A percentile compares a stretch with the other conserved stretches of the same genome.
Evolutionary conservation across 2,329 filamentous ascomycete species (phyloP).

Genomic region (Colletotrichum agaves): DNA sequence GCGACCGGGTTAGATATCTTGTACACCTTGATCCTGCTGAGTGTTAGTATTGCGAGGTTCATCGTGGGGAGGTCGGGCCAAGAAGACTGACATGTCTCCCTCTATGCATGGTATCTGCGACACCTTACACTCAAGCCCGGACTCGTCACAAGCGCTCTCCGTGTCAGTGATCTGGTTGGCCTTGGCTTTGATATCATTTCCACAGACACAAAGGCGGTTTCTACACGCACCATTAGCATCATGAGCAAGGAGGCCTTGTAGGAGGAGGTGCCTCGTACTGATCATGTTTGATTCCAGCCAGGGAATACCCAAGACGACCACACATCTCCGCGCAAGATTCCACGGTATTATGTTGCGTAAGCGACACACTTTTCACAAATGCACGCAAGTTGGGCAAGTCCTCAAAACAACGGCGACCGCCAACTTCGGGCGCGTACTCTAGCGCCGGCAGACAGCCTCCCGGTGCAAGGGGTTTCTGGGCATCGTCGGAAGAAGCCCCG

Average conservation of each 20-base stretch:
- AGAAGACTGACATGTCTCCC: not conserved
- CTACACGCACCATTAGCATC: not conserved
- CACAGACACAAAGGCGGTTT: not conserved
- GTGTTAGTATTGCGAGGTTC: not conserved
- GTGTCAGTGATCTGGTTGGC: not conserved
- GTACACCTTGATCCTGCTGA: not conserved
- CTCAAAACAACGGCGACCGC: not conserved
- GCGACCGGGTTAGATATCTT: not conserved
- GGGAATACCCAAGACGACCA: not conserved
- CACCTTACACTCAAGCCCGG: not conserved
- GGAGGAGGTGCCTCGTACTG: not conserved
- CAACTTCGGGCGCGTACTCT: not conserved
- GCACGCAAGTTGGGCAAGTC: not conserved
- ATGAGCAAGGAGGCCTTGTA: not conserved
- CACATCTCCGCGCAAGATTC: not conserved
- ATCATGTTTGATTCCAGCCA: not conserved
- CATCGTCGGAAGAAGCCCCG: not conserved
- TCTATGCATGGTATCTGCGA: not conserved
- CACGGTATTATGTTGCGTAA: not conserved
- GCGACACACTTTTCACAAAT: not conserved
- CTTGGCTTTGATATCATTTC: not conserved
- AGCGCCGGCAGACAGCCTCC: constrained; percentile 10
- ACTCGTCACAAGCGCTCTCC: not conserved
- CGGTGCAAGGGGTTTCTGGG: constrained; percentile 8
- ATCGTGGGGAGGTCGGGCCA: not conserved